Conservation (phyloP, 2,329 filamentous ascomycete genomes). For the Nothophaeocryptopus gaeumannii region DNA sequence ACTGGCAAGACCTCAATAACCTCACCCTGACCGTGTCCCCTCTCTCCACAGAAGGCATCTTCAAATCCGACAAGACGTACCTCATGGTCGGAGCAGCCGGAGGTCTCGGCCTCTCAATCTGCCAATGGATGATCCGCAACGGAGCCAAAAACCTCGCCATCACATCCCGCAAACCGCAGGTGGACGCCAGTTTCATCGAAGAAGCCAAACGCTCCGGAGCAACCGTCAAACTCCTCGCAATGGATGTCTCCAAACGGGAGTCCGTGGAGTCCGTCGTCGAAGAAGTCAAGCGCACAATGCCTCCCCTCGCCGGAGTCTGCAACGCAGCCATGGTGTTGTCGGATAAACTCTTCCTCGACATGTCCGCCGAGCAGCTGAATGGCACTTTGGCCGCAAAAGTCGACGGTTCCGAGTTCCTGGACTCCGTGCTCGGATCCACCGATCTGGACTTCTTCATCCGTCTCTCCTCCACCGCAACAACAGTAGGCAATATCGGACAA, state of each 20-base stretch:
- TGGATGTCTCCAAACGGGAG: no score
- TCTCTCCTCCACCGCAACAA: constrained; percentile 47
- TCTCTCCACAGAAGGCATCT: no score
- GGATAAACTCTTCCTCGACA: constrained; percentile 12
- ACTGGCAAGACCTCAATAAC: no score
- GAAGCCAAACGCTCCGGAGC: not conserved
- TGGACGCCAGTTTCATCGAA: not conserved
- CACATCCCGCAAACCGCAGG: not conserved
- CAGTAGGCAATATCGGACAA: constrained; percentile 5
- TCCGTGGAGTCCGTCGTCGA: no score
- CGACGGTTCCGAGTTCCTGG: constrained; percentile 49
- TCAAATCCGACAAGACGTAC: not conserved
- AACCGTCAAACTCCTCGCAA: constrained; percentile 8
- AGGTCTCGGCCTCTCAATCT: constrained; percentile 33
- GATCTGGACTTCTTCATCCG: constrained; percentile 5
- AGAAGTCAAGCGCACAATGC: no score
- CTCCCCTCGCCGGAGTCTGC: not conserved
- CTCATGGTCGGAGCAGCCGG: constrained; percentile 30
- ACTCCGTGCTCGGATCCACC: not conserved
- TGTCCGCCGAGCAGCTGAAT: constrained; percentile 39
- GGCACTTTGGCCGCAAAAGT: constrained; percentile 50
- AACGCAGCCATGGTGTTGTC: constrained; percentile 16
- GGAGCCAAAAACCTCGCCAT: constrained; percentile 31
- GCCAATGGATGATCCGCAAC: constrained; percentile 32
- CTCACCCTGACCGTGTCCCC: no score